These are phyloP conservation scores for Venturia nashicola DNA, from an alignment of 2,329 filamentous ascomycete genomes.

Conservation along the genomic window DNA sequence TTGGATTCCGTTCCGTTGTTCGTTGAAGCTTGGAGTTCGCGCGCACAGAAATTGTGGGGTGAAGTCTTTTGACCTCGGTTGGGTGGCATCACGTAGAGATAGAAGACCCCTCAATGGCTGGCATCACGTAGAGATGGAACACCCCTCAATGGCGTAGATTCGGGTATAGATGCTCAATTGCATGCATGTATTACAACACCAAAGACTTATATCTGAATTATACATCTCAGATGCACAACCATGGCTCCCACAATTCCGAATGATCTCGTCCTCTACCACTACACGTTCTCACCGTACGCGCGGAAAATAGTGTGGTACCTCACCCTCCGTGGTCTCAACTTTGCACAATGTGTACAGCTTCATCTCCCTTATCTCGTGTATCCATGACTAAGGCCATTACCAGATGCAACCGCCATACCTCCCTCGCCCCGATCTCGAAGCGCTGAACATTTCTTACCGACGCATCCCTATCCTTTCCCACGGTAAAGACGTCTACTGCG, in stretches of 20 bases:
- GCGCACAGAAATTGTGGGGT: too few species aligned
- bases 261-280: slow-evolving; percentile 54
- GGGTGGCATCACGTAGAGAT: background rate
- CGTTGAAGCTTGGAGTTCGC: too few species aligned
- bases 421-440: slow-evolving; percentile 51
- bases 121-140: background rate
- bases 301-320: slow-evolving; percentile 56
- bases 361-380: background rate
- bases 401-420: slow-evolving; percentile 54
- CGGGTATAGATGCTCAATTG: background rate
- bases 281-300: slow-evolving; percentile 52
- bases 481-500: slow-evolving; percentile 55
- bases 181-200: too few species aligned
- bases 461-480: slow-evolving; percentile 58
- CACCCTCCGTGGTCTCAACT: slow-evolving; percentile 50
- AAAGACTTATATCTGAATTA: too few species aligned
- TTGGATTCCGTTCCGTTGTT: too few species aligned
- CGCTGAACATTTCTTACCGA: slow-evolving; percentile 52
- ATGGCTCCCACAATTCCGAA: slow-evolving; percentile 17
- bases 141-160: background rate
- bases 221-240: too few species aligned
- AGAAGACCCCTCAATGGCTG: background rate
- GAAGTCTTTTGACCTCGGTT: background rate
- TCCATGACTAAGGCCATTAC: background rate
- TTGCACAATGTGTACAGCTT: slow-evolving; percentile 51